Evolutionary conservation across 768 basidiomycete genomes (phyloP), one percentile per base, ranked within the genome.

Genomic region (Polyporus arcularius): DNA sequence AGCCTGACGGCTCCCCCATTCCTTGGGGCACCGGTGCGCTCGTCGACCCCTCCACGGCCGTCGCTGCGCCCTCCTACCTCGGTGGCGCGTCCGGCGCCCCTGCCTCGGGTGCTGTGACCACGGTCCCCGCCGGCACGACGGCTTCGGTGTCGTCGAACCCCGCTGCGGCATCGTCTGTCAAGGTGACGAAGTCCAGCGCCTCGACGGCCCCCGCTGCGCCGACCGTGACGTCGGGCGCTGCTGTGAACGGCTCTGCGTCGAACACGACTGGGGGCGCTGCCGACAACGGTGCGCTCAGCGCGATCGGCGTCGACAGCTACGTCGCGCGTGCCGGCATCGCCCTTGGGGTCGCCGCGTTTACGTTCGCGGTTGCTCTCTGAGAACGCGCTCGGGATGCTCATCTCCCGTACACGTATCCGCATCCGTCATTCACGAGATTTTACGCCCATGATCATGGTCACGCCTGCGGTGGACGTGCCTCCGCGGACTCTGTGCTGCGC

Each of bases 21-120:
- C 79, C 85, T 1, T 93, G 87, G 87, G 92, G 92, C 41, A 75
- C 62, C 9, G 92, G 90, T 43, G 67, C 74, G 7, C 82, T 94
- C 55, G 64, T 67, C 47, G 74, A 73, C 42, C 77, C 85, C 49
- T 70, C 82, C 11, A 71, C 74, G 11, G 73, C 72, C 9, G 57
- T 62, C 39, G 57, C 71, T n/a, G 50, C 75, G 4, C 68, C 70
- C 31, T 39, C 61, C 7, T 51, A 68, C 51, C 55, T 55, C 32
- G 21, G 55, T 9, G 28, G 62, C 11, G 43, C 66, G 10, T 53
- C 61, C 38, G 38, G 53, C 35, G 40, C 45, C 21, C 55, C 57
- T 28, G 42, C 48, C 16, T 7, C 35, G 35, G 35, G 35, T 35
- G 35, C 35, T 10, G 57, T 67, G 8, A 43, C 42, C 12, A 30